A percentile compares a stretch with the other conserved stretches of the same genome.
These are phyloP conservation scores for Jackrogersella minutella DNA, from an alignment of 495 filamentous ascomycete genomes.

Conservation along the genomic window DNA sequence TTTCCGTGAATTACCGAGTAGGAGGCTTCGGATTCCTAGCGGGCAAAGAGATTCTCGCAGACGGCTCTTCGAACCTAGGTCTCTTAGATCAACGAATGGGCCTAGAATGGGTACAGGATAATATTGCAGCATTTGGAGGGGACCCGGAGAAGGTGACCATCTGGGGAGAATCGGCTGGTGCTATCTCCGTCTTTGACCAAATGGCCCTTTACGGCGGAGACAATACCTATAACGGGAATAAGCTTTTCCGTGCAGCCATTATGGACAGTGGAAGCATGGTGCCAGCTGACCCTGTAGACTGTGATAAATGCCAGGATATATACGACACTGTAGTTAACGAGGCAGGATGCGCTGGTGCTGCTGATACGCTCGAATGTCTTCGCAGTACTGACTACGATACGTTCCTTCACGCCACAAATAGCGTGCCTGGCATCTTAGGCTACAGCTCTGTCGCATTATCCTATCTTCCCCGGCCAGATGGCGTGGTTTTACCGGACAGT, in stretches of 20 bases:
- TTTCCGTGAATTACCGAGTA: conserved; percentile 69
- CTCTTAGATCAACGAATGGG: conserved; percentile 72
- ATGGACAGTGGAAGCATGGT: conserved; percentile 75
- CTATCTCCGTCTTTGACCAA: conserved; percentile 75
- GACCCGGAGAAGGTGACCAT: conserved; percentile 72
- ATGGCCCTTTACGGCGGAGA: conserved; percentile 74
- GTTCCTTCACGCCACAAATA: conserved; percentile 71
- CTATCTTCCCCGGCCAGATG: conserved; percentile 72
- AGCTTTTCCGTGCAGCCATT: conserved; percentile 73
- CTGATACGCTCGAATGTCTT: conserved; percentile 69
- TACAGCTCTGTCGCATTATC: conserved; percentile 70
- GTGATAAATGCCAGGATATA: conserved; percentile 66
- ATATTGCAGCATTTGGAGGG: conserved; percentile 74
- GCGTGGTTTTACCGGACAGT: conserved; percentile 61
- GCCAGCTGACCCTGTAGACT: conserved; percentile 70
- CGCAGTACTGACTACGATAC: conserved; percentile 64
- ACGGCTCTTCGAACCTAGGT: conserved; percentile 69
- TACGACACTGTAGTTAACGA: conserved; percentile 68
- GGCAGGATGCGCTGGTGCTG: conserved; percentile 65
- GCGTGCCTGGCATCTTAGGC: conserved; percentile 68
- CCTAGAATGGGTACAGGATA: conserved; percentile 70
- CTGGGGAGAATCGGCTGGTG: conserved; percentile 77
- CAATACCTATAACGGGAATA: conserved; percentile 72
- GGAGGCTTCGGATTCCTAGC: conserved; percentile 68
- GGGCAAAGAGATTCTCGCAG: conserved; percentile 68